These are phyloP conservation scores for Agaricus subrufescens DNA, from an alignment of 768 basidiomycete genomes.

Conservation along the genomic window DNA sequence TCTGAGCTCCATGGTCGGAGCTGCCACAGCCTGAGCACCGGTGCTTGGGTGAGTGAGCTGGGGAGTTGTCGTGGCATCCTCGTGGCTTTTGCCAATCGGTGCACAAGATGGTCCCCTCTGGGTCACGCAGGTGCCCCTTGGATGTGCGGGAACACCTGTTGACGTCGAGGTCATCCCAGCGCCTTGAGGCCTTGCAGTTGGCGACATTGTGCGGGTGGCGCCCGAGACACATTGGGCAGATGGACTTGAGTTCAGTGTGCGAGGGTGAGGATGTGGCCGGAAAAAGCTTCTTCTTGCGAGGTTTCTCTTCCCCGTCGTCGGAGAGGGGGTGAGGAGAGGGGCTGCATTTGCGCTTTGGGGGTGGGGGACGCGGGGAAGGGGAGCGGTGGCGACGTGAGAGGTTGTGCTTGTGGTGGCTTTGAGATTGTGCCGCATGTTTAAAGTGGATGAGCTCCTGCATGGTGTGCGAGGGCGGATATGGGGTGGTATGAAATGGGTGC, in stretches of 20 bases:
- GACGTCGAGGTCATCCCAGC: conserved; percentile 1
- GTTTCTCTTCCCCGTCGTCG: too few species aligned
- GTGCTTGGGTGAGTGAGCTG: conserved; percentile 22
- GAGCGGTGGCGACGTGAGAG: too few species aligned
- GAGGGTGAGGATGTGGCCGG: not conserved
- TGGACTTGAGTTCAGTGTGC: conserved; percentile 9
- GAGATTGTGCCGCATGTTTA: too few species aligned
- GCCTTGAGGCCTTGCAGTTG: conserved; percentile 15
- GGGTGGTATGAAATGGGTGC: too few species aligned
- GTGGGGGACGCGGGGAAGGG: too few species aligned
- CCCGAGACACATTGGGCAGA: conserved; percentile 32
- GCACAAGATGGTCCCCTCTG: conserved; percentile 23
- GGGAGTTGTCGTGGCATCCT: conserved; percentile 21
- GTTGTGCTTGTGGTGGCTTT: too few species aligned
- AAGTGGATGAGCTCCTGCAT: too few species aligned
- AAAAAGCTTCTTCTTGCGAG: not conserved
- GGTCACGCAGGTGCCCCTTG: conserved; percentile 16
- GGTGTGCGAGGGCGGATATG: too few species aligned
- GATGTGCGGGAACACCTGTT: conserved; percentile 14
- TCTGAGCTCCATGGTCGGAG: conserved; percentile 31
- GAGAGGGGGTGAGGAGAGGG: too few species aligned
- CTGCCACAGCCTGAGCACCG: conserved; percentile 38
- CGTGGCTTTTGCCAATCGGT: conserved; percentile 24
- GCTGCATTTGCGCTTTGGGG: too few species aligned
- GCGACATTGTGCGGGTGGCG: conserved; percentile 18